Conservation (phyloP, 805 yeast species). For the Candida morakotiae region DNA sequence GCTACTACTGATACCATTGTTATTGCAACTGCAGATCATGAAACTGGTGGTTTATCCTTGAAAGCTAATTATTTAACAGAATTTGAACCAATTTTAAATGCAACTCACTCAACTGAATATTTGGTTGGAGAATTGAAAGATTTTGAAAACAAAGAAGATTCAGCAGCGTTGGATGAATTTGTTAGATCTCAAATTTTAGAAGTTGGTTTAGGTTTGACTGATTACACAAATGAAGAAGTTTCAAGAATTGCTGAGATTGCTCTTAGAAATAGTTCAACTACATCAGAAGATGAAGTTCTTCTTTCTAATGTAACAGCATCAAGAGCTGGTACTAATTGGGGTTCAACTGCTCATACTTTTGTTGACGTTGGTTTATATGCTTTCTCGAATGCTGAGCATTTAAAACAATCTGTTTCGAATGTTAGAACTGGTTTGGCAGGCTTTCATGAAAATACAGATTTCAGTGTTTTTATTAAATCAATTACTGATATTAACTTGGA, state of each 20-base stretch:
- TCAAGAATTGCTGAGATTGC: constrained; percentile 8
- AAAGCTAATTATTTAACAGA: constrained; percentile 64
- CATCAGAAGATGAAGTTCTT: neutral
- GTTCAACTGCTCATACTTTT: constrained; percentile 88
- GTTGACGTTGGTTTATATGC: constrained; percentile 88
- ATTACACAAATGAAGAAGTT: constrained; percentile 49
- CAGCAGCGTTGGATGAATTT: constrained; percentile 31
- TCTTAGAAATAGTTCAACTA: neutral
- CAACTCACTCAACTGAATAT: constrained; percentile 74
- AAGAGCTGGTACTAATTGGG: constrained; percentile 83
- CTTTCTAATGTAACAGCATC: constrained; percentile 52
- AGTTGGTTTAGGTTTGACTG: constrained; percentile 56
- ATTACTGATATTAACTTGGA: constrained; percentile 43
- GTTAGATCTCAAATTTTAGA: constrained; percentile 49
- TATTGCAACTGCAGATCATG: constrained; percentile 87
- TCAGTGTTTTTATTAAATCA: constrained; percentile 63
- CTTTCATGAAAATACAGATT: constrained; percentile 75
- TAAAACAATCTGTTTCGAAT: constrained; percentile 31
- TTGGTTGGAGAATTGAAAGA: constrained; percentile 44
- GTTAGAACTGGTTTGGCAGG: constrained; percentile 51
- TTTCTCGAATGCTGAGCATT: constrained; percentile 49
- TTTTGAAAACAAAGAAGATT: constrained; percentile 16
- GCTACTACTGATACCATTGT: constrained; percentile 73
- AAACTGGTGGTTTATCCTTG: constrained; percentile 87
- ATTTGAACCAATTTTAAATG: constrained; percentile 51